Base-by-base conservation (phyloP, 1,139 yeast genomes). In the Taphrina betulina region DNA sequence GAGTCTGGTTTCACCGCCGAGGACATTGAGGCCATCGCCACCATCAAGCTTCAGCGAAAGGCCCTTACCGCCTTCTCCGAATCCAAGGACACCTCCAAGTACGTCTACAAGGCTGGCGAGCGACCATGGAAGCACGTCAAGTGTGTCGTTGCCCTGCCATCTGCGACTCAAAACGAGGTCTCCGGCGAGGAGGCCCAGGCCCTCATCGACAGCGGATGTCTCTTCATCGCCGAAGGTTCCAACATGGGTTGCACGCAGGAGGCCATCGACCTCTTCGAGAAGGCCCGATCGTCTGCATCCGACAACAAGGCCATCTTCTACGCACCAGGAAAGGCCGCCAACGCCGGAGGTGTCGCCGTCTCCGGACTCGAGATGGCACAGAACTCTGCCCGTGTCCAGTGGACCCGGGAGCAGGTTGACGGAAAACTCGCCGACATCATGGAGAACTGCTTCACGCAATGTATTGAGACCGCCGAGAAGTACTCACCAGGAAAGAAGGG, bases 301-400 rank as follows among this genome's bases (percentile, higher is more conserved):
- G 57, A 51, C 34, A 58, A 41, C 56, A 62, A 69, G 63, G 78
- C 84, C 64, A 87, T 89, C 73, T 92, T 97, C 97, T 90, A 90
- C 76, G 97, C 95, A 68, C 96, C 96, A 72, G 97, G 97, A 75
- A 92, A 92, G 81, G 96, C 96, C 67, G 94, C 97, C 70, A 92
- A 92, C 82, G 85, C 95, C 78, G 97, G 97, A 78, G 98, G 97
- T 82, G 98, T 92, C 68, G 95, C 96, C 60, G 96, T 90, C 60
- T 88, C 96, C 62, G 97, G 97, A 72, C 81, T 92, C 66, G 98
- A 92, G 79, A 92, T 92, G 97, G 96, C 97, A 62, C 98, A 92
- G 79, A 92, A 92, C 86, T 88, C 96, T 60, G 94, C 85, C 73
- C 86, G 97, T 78, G 81, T 83, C 64, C 74, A 76, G 64, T 89